These are phyloP conservation scores for Oryza officinalis DNA, from an alignment of 176 grass and related monocot genomes.

Conservation along the genomic window DNA sequence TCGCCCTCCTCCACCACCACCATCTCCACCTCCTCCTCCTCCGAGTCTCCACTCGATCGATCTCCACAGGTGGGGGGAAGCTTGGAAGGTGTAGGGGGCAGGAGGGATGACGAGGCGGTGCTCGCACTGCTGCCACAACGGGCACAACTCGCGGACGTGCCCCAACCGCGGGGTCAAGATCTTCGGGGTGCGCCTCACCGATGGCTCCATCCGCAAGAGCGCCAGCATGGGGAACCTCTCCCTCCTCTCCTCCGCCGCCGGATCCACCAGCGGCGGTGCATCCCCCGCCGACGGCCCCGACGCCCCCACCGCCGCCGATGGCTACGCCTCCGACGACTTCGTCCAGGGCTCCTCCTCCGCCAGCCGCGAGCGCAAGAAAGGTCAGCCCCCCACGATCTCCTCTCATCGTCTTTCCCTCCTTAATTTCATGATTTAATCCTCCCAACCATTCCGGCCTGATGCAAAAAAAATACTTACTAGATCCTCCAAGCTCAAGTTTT, in stretches of 20 bases:
- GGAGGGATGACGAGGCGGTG: conserved; percentile 87
- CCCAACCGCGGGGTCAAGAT: conserved; percentile 93
- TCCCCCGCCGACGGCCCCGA: conserved; percentile 75
- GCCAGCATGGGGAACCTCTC: conserved; percentile 97
- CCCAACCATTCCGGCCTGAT: not conserved
- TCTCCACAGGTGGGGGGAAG: not conserved
- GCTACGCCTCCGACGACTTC: conserved; percentile 95
- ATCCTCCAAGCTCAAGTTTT: conserved; percentile 9
- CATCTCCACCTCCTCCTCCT: no score
- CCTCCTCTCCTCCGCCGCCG: conserved; percentile 67
- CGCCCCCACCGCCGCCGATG: conserved; percentile 41
- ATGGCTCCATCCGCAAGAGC: conserved; percentile 95
- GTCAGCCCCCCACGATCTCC: conserved; percentile 37
- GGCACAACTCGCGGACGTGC: conserved; percentile 96
- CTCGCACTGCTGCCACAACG: conserved; percentile 98
- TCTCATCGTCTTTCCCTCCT: no score
- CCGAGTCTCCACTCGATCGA: not conserved
- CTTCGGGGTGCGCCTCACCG: conserved; percentile 92
- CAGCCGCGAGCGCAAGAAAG: conserved; percentile 94
- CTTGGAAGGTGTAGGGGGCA: not conserved
- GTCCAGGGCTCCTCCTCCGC: conserved; percentile 92
- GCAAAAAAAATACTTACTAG: not conserved
- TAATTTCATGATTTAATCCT: not conserved
- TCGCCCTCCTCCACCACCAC: not conserved
- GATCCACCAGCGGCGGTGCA: conserved; percentile 75